Percentiles rank a stretch among this genome's conserved stretches.
Evolutionary conservation across 1,284 basidiomycete species (phyloP).

Genomic region (Ceratobasidium sp.): DNA sequence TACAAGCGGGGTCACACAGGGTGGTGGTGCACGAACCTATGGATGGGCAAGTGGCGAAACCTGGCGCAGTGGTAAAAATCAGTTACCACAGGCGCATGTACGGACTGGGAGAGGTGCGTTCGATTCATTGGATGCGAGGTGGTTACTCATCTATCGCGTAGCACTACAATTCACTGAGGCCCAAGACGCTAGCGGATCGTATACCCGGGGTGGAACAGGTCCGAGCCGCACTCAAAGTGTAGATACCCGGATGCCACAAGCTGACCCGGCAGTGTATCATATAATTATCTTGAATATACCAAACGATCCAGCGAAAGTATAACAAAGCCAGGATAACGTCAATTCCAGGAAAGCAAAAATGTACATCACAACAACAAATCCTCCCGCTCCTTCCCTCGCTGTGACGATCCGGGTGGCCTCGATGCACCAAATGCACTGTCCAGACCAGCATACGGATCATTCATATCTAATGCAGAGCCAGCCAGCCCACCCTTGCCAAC

Average conservation of each 20-base stretch:
- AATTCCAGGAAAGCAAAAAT: constrained; percentile 29
- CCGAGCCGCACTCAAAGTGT: constrained; percentile 34
- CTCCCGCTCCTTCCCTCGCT: constrained; percentile 56
- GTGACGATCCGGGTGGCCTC: constrained; percentile 62
- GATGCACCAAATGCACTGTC: constrained; percentile 79
- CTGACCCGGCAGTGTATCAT: constrained; percentile 40
- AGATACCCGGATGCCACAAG: constrained; percentile 16
- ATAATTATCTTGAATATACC: constrained; percentile 43
- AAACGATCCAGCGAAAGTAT: neutral
- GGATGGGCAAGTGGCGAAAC: constrained; percentile 52
- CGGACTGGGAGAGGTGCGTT: constrained; percentile 89
- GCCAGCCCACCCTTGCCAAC: constrained; percentile 22
- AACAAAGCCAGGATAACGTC: neutral
- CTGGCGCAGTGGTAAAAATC: constrained; percentile 62
- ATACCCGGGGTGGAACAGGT: constrained; percentile 43
- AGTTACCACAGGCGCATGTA: constrained; percentile 94
- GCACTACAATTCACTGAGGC: constrained; percentile 90
- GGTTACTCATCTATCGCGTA: constrained; percentile 55
- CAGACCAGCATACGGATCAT: constrained; percentile 81
- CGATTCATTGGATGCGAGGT: neutral
- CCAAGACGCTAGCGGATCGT: constrained; percentile 57
- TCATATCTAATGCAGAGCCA: constrained; percentile 47
- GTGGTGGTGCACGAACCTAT: constrained; percentile 84
- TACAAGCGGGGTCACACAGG: constrained; percentile 85
- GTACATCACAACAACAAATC: constrained; percentile 54